A percentile compares a stretch with the other conserved stretches of the same genome.
phyloP scores from a whole-genome alignment of 2,329 filamentous ascomycete species.

The Fusarium mundagurra region DNA sequence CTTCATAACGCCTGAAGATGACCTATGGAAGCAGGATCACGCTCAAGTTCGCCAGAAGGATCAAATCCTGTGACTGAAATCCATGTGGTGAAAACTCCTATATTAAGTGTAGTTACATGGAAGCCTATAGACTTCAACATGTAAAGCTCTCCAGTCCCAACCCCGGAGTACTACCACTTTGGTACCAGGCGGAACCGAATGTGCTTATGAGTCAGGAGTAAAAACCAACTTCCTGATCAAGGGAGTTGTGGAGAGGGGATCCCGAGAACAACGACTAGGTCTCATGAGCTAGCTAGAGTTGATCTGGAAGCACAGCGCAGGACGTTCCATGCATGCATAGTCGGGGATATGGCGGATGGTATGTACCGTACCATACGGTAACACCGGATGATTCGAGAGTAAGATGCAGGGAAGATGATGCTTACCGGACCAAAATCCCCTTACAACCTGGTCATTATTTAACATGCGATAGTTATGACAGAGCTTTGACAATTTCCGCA shows the following conservation, averaged over 20 bases:
- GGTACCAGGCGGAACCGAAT: not conserved
- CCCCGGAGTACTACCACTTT: not conserved
- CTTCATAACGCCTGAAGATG: accelerated
- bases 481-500: not conserved
- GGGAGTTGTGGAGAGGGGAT: not conserved
- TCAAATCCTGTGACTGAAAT: not conserved
- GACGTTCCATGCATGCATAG: not conserved
- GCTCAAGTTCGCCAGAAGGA: not conserved
- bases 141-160: not conserved
- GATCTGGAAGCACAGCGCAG: not conserved
- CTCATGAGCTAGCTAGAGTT: not conserved
- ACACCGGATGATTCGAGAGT: not conserved
- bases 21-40: not conserved
- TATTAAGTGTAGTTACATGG: not conserved
- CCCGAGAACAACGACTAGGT: accelerated
- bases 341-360: not conserved
- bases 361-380: not conserved
- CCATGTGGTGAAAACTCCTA: not conserved
- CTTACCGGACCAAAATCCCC: not conserved
- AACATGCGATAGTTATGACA: not conserved
- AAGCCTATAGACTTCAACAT: too few species aligned
- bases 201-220: not conserved
- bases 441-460: not conserved
- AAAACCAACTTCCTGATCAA: not conserved
- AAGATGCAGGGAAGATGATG: not conserved